Percentiles rank a stretch among this genome's conserved stretches.
Conservation (phyloP, 1,139 yeast genomes). For the Wickerhamomyces sp. region DNA sequence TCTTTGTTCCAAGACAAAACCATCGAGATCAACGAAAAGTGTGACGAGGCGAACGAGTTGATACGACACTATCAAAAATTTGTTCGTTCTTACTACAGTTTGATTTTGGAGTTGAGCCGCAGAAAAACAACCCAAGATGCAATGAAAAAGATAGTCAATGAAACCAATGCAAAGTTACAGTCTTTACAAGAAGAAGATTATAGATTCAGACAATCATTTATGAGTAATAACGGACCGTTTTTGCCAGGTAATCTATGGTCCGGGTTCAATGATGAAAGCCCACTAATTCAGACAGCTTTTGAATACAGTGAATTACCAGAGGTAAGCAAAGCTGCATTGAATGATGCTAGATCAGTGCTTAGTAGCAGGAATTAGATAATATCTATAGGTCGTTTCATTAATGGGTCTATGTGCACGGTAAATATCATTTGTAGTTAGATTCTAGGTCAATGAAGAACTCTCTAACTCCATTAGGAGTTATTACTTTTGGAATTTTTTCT, state of each 20-base stretch:
- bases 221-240: constrained; percentile 41
- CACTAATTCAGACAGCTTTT: constrained; percentile 16
- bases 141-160: constrained; percentile 34
- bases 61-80: constrained; percentile 46
- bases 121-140: constrained; percentile 35
- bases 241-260: constrained; percentile 50
- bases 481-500: constrained; percentile 41
- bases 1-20: constrained; percentile 22
- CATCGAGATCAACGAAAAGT: constrained; percentile 25
- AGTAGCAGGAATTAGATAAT: neutral
- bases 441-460: constrained; percentile 48
- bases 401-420: neutral
- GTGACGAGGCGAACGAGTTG: constrained; percentile 28
- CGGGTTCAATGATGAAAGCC: constrained; percentile 31
- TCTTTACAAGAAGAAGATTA: constrained; percentile 37
- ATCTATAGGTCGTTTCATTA: neutral
- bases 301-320: constrained; percentile 14
- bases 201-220: constrained; percentile 35
- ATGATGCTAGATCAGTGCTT: neutral
- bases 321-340: constrained; percentile 4
- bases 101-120: constrained; percentile 47
- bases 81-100: constrained; percentile 41
- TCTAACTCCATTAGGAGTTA: constrained; percentile 45
- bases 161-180: constrained; percentile 34
- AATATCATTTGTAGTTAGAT: constrained; percentile 31